A percentile compares a stretch with the other conserved stretches of the same genome.
Evolutionary conservation across 805 yeast genomes (phyloP).

Genomic region (Ogataea polymorpha): DNA sequence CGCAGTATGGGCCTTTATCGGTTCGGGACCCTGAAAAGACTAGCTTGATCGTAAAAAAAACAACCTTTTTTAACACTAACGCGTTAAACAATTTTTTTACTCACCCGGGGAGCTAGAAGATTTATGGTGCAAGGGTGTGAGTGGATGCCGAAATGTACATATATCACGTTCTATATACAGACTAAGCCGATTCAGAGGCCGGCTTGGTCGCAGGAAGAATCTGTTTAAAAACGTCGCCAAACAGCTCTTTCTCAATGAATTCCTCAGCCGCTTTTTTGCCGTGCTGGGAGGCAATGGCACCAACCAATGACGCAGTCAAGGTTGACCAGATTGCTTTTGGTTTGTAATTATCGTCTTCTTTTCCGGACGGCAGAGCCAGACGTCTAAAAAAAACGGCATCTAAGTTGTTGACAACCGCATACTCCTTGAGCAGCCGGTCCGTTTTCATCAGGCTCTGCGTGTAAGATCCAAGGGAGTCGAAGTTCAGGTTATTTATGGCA

Average conservation of each 20-base stretch:
- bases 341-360: slow-evolving; percentile 32
- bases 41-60: slow-evolving; percentile 4
- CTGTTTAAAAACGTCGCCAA: slow-evolving; percentile 2
- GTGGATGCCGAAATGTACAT: slow-evolving; percentile 10
- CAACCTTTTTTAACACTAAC: neutral
- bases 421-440: slow-evolving; percentile 47
- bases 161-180: slow-evolving; percentile 13
- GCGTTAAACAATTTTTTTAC: slow-evolving; percentile 2
- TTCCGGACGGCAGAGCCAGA: slow-evolving; percentile 33
- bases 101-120: neutral
- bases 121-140: slow-evolving; percentile 3
- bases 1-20: neutral
- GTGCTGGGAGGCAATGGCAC: slow-evolving; percentile 61
- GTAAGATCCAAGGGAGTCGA: slow-evolving; percentile 59
- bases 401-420: slow-evolving; percentile 47
- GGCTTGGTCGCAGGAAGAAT: slow-evolving; percentile 1
- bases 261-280: slow-evolving; percentile 58
- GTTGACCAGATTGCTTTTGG: slow-evolving; percentile 32
- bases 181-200: slow-evolving; percentile 6
- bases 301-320: slow-evolving; percentile 49
- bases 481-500: slow-evolving; percentile 46
- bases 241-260: slow-evolving; percentile 49
- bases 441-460: slow-evolving; percentile 50
- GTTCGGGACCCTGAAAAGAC: neutral
- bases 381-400: slow-evolving; percentile 65